Evolutionary conservation across 78 protist genomes (phyloP).

Genomic region (Dictyostelium capitatum): DNA sequence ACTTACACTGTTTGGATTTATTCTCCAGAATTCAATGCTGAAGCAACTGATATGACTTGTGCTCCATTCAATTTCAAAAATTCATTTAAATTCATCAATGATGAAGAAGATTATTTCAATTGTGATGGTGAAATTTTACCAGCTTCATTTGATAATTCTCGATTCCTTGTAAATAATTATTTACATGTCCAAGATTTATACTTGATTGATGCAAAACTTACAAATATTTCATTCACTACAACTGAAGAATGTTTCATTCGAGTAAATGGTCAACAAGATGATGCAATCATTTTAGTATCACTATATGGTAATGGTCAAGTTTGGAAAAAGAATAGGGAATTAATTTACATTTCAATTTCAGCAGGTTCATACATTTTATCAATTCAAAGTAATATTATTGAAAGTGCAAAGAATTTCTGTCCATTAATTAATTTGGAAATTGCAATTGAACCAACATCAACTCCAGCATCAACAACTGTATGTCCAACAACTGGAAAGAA

Average conservation of each 20-base stretch:
- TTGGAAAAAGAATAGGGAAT: too few relatives aligned
- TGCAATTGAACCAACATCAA: background rate
- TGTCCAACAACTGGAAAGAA: constrained; percentile 28
- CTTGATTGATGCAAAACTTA: background rate
- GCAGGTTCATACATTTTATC: constrained; percentile 3
- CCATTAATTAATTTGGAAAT: constrained; percentile 68
- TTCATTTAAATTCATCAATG: background rate
- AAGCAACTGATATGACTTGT: constrained; percentile 16
- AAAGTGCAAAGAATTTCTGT: constrained; percentile 22
- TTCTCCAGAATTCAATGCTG: constrained; percentile 29
- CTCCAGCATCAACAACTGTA: background rate
- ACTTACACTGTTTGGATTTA: constrained; percentile 54
- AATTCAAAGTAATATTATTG: constrained; percentile 11
- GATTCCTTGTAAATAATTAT: constrained; percentile 24
- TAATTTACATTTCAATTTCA: background rate
- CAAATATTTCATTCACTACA: background rate
- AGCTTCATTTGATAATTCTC: background rate
- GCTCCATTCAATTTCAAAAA: constrained; percentile 33
- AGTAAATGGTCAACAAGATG: constrained; percentile 42
- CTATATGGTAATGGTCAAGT: too few relatives aligned
- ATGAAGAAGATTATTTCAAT: constrained; percentile 62
- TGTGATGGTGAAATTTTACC: constrained; percentile 75
- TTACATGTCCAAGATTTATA: constrained; percentile 65
- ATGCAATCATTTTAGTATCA: constrained; percentile 13
- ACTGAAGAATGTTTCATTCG: background rate